These are phyloP conservation scores for Barnettozyma sucrosica DNA, from an alignment of 805 yeast species.

Conservation along the genomic window DNA sequence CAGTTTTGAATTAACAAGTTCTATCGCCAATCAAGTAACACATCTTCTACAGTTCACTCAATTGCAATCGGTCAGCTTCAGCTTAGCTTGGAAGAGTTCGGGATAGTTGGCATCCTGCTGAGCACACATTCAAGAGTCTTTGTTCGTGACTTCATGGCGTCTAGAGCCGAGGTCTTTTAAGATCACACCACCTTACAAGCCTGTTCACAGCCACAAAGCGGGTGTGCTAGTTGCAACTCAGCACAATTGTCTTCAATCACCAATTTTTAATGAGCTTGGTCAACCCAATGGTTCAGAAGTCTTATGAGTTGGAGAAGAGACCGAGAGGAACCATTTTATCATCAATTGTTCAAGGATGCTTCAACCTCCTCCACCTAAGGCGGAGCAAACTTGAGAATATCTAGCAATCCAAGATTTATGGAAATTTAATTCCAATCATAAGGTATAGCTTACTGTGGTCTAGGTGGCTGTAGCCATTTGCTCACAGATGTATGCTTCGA, in stretches of 20 bases:
- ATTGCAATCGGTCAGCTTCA: no score
- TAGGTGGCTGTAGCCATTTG: slow-evolving; percentile 29
- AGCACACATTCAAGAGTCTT: no score
- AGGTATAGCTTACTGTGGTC: no score
- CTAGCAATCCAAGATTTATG: slow-evolving; percentile 33
- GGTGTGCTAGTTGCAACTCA: slow-evolving; percentile 41
- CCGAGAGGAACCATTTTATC: slow-evolving; percentile 42
- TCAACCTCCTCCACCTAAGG: slow-evolving; percentile 1
- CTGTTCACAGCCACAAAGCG: slow-evolving; percentile 36
- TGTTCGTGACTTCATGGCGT: no score
- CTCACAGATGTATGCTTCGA: slow-evolving; percentile 31
- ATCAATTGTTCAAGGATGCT: slow-evolving; percentile 29
- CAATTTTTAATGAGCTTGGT: slow-evolving; percentile 36
- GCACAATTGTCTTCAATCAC: slow-evolving; percentile 43
- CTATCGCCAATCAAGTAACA: no score
- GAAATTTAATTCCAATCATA: slow-evolving; percentile 27
- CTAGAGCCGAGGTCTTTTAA: slow-evolving; percentile 16
- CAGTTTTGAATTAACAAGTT: no score
- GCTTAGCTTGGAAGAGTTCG: no score
- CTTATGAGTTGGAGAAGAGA: slow-evolving; percentile 16
- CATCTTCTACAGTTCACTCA: no score
- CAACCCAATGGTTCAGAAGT: slow-evolving; percentile 31
- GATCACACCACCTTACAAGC: slow-evolving; percentile 33
- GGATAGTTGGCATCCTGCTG: no score
- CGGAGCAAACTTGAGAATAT: slow-evolving; percentile 39